These are phyloP conservation scores for Rhinocladiella similis DNA, from an alignment of 2,329 filamentous ascomycete species.

Conservation along the genomic window DNA sequence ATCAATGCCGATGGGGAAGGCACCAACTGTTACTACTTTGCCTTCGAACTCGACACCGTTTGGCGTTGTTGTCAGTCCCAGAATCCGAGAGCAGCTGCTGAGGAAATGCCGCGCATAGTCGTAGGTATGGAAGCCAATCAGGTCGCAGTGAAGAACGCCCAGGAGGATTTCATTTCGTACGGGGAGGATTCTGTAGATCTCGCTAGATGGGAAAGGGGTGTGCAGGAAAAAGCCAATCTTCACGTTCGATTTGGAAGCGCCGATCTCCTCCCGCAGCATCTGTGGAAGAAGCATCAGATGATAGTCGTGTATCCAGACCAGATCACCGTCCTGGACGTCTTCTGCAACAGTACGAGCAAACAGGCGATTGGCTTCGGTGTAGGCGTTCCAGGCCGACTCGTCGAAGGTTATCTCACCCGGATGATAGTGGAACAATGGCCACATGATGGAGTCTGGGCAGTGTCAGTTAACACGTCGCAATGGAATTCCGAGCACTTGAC, in stretches of 20 bases:
- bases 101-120: conserved; percentile 98
- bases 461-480: background rate
- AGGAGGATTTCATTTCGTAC: conserved; percentile 85
- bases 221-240: conserved; percentile 99
- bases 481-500: conserved; percentile 44
- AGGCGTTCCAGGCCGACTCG: conserved; percentile 89
- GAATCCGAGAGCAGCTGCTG: conserved; percentile 91
- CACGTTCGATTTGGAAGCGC: conserved; percentile 78
- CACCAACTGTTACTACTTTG: conserved; percentile 85
- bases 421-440: conserved; percentile 98
- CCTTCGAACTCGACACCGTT: conserved; percentile 91
- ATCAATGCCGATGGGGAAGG: conserved; percentile 97
- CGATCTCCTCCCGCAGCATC: conserved; percentile 90
- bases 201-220: conserved; percentile 93
- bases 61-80: conserved; percentile 72
- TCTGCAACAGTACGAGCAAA: conserved; percentile 86
- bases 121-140: conserved; percentile 98
- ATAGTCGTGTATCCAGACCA: conserved; percentile 99
- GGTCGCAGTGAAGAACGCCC: conserved; percentile 86
- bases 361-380: conserved; percentile 86
- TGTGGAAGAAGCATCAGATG: conserved; percentile 95
- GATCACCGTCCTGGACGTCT: conserved; percentile 87
- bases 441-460: conserved; percentile 84
- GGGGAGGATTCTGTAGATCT: conserved; percentile 94
- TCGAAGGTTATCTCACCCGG: conserved; percentile 98